These are phyloP conservation scores for Lanmaoa pseudosensibilis DNA, from an alignment of 768 basidiomycete genomes.

Conservation along the genomic window DNA sequence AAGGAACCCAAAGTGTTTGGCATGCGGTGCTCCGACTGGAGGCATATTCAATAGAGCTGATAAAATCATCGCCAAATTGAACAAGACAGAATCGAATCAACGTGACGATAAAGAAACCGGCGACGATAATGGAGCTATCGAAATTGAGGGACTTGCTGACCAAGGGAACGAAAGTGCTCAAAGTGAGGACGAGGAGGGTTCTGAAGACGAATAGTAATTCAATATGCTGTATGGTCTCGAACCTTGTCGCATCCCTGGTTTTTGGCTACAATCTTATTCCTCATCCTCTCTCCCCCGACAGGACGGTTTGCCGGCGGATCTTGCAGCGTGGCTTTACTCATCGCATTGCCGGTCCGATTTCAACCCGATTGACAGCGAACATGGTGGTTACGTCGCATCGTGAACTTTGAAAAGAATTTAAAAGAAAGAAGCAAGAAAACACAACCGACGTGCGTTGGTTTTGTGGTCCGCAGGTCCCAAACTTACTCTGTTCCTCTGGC, in stretches of 20 bases:
- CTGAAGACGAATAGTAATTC: slow-evolving; percentile 32
- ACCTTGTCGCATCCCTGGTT: slow-evolving; percentile 34
- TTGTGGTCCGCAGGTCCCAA: neutral
- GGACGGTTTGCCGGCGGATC: slow-evolving; percentile 23
- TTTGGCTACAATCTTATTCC: slow-evolving; percentile 25
- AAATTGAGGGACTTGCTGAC: slow-evolving; percentile 60
- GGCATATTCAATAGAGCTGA: slow-evolving; percentile 97
- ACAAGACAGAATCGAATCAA: slow-evolving; percentile 64
- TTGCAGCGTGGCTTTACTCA: slow-evolving; percentile 3
- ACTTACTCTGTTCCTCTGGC: neutral
- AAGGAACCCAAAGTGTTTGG: slow-evolving; percentile 93
- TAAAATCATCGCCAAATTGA: slow-evolving; percentile 86
- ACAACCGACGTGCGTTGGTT: neutral
- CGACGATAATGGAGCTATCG: slow-evolving; percentile 41
- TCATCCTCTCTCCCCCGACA: slow-evolving; percentile 20
- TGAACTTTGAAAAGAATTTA: slow-evolving; percentile 5
- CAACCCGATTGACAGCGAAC: slow-evolving; percentile 1
- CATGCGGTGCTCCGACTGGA: slow-evolving; percentile 89
- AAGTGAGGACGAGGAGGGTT: slow-evolving; percentile 28
- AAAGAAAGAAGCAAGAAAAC: neutral
- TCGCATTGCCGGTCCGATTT: slow-evolving; percentile 7
- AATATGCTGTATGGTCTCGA: slow-evolving; percentile 28
- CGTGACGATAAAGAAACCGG: slow-evolving; percentile 46
- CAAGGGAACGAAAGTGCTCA: slow-evolving; percentile 28
- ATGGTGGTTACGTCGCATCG: slow-evolving; percentile 6